Evolutionary conservation across 805 yeast species (phyloP).

Genomic region (Nakazawaea anatomiae): DNA sequence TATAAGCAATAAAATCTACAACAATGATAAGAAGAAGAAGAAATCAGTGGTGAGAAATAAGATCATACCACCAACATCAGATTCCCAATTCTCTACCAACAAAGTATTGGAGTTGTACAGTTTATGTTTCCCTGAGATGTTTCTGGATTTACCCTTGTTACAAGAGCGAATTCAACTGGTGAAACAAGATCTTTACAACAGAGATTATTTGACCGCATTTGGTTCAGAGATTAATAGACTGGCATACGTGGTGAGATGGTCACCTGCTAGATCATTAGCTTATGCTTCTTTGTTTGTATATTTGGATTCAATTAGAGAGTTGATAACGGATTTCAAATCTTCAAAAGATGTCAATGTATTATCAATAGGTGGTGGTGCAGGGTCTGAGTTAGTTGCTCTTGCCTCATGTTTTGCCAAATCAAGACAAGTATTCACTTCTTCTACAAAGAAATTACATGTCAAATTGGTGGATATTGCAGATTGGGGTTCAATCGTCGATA

Average conservation of each 20-base stretch:
- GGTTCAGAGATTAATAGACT: slow-evolving; percentile 53
- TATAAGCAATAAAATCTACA: slow-evolving; percentile 12
- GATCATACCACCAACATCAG: slow-evolving; percentile 29
- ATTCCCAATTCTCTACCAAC: slow-evolving; percentile 26
- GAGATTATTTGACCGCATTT: slow-evolving; percentile 71
- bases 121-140: slow-evolving; percentile 25
- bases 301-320: slow-evolving; percentile 33
- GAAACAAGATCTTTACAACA: slow-evolving; percentile 59
- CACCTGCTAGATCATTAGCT: slow-evolving; percentile 75
- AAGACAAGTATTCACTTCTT: slow-evolving; percentile 27
- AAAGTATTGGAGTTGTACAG: slow-evolving; percentile 32
- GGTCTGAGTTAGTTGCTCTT: slow-evolving; percentile 68
- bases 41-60: neutral
- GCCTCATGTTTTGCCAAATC: slow-evolving; percentile 48
- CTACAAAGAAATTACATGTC: slow-evolving; percentile 31
- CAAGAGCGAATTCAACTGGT: slow-evolving; percentile 55
- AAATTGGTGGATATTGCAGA: slow-evolving; percentile 72
- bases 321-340: slow-evolving; percentile 19
- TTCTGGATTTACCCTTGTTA: slow-evolving; percentile 28
- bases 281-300: slow-evolving; percentile 62
- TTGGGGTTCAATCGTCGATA: slow-evolving; percentile 54
- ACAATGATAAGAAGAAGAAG: neutral
- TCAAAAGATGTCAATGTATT: slow-evolving; percentile 35
- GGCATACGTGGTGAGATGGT: slow-evolving; percentile 83
- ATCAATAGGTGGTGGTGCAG: slow-evolving; percentile 87